These are phyloP conservation scores for Globisporangium paroecandrum DNA, from an alignment of 352 stramenopile genomes.

Conservation along the genomic window DNA sequence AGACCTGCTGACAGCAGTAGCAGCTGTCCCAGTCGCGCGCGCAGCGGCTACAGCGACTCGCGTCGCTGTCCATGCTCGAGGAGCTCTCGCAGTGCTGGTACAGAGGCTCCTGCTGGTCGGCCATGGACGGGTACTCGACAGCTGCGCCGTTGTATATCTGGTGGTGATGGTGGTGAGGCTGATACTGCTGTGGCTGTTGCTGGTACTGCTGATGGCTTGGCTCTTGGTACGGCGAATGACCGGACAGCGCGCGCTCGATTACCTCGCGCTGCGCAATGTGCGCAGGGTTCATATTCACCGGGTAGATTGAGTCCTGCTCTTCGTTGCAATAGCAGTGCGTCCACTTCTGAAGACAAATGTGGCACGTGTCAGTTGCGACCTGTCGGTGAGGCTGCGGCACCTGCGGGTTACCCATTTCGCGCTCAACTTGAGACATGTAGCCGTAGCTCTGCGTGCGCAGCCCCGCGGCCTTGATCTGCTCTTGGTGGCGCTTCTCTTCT, in stretches of 20 bases:
- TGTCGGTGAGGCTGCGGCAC: constrained; percentile 34
- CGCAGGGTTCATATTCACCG: constrained; percentile 27
- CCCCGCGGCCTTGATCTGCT: constrained; percentile 54
- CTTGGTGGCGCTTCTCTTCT: constrained; percentile 68
- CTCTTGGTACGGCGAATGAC: constrained; percentile 13
- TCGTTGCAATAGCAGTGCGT: constrained; percentile 87
- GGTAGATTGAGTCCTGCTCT: constrained; percentile 67
- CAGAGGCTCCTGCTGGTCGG: constrained; percentile 9
- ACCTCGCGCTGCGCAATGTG: constrained; percentile 17
- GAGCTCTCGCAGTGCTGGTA: constrained; percentile 29
- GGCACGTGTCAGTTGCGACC: constrained; percentile 69
- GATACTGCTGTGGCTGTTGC: constrained; percentile 3
- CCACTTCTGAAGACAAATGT: constrained; percentile 79
- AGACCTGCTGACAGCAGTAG: constrained; percentile 74
- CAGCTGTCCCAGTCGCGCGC: constrained; percentile 68
- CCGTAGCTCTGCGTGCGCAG: constrained; percentile 52
- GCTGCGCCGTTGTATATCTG: constrained; percentile 5
- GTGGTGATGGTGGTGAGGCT: not conserved
- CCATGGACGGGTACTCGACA: not conserved
- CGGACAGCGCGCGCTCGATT: constrained; percentile 14
- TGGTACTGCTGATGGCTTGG: constrained; percentile 7
- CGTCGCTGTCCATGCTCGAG: constrained; percentile 54
- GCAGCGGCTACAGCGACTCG: constrained; percentile 68
- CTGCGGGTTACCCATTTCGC: constrained; percentile 29
- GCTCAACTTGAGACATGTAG: constrained; percentile 35